Percentiles rank a stretch among this genome's conserved stretches.
Evolutionary conservation across 768 basidiomycete species (phyloP).

Genomic region (Mycena pura): DNA sequence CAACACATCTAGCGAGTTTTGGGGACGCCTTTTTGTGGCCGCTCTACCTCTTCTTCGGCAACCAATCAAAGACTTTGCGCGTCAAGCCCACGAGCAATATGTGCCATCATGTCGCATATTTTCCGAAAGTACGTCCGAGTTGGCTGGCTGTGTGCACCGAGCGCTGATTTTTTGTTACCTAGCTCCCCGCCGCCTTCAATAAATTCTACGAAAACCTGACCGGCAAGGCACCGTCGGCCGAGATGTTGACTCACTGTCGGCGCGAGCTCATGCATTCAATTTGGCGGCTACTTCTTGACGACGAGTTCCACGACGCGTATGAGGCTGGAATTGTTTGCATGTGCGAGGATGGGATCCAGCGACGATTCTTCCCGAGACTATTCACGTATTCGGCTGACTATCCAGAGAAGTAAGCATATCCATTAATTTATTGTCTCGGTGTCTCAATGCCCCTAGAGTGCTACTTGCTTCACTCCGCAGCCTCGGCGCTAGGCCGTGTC

Average conservation of each 20-base stretch:
- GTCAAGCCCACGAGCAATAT: slow-evolving; percentile 31
- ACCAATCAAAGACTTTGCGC: slow-evolving; percentile 48
- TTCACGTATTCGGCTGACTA: slow-evolving; percentile 46
- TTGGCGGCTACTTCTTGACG: slow-evolving; percentile 36
- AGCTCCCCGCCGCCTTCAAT: slow-evolving; percentile 37
- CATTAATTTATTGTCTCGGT: slow-evolving; percentile 15
- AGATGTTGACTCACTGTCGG: slow-evolving; percentile 38
- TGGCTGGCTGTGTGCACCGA: no score
- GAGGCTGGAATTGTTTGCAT: slow-evolving; percentile 36
- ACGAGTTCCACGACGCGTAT: slow-evolving; percentile 18
- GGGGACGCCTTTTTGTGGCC: slow-evolving; percentile 49
- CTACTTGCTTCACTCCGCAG: slow-evolving; percentile 34
- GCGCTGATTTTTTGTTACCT: not conserved
- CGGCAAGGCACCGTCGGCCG: slow-evolving; percentile 10
- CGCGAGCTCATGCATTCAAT: slow-evolving; percentile 43
- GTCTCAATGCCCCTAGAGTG: slow-evolving; percentile 23
- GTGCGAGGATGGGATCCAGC: slow-evolving; percentile 37
- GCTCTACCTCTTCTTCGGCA: slow-evolving; percentile 47
- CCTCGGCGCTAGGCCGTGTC: slow-evolving; percentile 32
- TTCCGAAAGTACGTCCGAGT: slow-evolving; percentile 43
- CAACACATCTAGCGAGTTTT: slow-evolving; percentile 43
- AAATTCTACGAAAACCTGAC: slow-evolving; percentile 24
- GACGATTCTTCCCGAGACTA: slow-evolving; percentile 37
- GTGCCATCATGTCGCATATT: slow-evolving; percentile 45
- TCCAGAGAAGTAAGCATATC: slow-evolving; percentile 41